Base-by-base conservation (phyloP, 179 eudicot genomes). In the Silene noctiflora region DNA sequence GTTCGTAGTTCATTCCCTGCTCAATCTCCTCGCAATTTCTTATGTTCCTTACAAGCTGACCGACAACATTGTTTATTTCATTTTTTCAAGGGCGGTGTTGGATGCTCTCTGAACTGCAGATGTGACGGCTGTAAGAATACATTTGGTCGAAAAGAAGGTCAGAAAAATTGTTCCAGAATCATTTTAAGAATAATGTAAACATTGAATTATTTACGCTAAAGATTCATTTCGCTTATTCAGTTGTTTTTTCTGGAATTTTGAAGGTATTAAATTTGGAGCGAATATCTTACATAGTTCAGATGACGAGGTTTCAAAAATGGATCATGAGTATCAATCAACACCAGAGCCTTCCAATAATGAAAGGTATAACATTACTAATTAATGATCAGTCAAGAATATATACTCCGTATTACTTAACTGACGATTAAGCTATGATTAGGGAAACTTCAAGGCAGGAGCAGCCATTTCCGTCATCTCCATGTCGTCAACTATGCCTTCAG, bases 121-220 rank as follows among this genome's bases (percentile, higher is more conserved):
- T 91, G 96, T 61, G 92, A 87, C 77, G 88, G 91, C 78, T 91
- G 96, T 79, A 82, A 86, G 77, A 91, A 91, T 83, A 82, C 82
- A 44, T 85, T 81, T 83, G 96, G 91, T 58, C 83, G 44, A 25
- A 89, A 87, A 70, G 92, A 87, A 70, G 92, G 92, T 89, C 73
- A 82, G 85, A 29, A 35, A 66, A 25, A 2, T 25, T 78, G 48
- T 22, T 6, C 9, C 8, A 58, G 27, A 7, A 6, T 35, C 17
- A 42, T 35, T 76, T 59, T 66, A 31, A 14, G 42, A 35, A 35
- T 4, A 35, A 35, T 35, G 42, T 8, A 35, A 35, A 35, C 42
- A 1, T 14, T 16, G 19, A 61, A 8, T 29, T 4, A 1, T 73
- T 35, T 73, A 4, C 1, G 3, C n/a, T 6, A 5, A 25, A 66